Evolutionary conservation across 179 eudicot genomes (phyloP).

Genomic region (Nepenthes alata): DNA sequence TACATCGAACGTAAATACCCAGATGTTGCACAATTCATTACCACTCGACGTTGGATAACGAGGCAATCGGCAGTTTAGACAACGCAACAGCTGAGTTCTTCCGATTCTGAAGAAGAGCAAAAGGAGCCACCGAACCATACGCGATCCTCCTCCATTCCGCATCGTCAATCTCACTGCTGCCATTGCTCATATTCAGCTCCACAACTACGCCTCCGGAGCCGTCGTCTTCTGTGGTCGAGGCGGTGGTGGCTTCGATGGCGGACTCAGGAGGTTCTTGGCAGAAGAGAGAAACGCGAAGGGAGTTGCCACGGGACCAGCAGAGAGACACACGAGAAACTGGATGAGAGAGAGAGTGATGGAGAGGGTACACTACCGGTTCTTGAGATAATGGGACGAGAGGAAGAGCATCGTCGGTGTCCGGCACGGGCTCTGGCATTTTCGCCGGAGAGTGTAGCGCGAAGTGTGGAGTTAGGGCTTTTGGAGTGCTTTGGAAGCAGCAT

Average conservation of each 20-base stretch:
- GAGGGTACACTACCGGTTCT: slow-evolving; percentile 14
- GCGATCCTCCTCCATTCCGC: slow-evolving; percentile 66
- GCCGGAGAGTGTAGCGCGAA: no score
- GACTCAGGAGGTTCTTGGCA: slow-evolving; percentile 13
- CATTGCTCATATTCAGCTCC: slow-evolving; percentile 49
- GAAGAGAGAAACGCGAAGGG: slow-evolving; percentile 68
- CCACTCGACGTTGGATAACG: slow-evolving; percentile 42
- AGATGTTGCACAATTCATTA: slow-evolving; percentile 8
- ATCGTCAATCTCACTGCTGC: slow-evolving; percentile 35
- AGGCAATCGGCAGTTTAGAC: slow-evolving; percentile 18
- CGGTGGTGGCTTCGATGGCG: neutral
- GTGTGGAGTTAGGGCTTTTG: no score
- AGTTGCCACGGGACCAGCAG: slow-evolving; percentile 78
- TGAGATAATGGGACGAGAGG: no score
- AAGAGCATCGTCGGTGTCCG: no score
- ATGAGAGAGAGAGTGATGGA: slow-evolving; percentile 50
- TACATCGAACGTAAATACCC: no score
- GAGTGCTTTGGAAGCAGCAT: no score
- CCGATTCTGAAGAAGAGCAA: slow-evolving; percentile 67
- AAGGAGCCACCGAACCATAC: slow-evolving; percentile 73
- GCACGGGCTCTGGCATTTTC: no score
- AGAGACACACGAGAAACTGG: slow-evolving; percentile 66
- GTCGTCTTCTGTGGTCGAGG: neutral
- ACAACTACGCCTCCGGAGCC: slow-evolving; percentile 44
- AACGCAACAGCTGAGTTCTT: slow-evolving; percentile 33